These are phyloP conservation scores for Azolla pinnata DNA, from an alignment of 75 land plant species.

Conservation along the genomic window DNA sequence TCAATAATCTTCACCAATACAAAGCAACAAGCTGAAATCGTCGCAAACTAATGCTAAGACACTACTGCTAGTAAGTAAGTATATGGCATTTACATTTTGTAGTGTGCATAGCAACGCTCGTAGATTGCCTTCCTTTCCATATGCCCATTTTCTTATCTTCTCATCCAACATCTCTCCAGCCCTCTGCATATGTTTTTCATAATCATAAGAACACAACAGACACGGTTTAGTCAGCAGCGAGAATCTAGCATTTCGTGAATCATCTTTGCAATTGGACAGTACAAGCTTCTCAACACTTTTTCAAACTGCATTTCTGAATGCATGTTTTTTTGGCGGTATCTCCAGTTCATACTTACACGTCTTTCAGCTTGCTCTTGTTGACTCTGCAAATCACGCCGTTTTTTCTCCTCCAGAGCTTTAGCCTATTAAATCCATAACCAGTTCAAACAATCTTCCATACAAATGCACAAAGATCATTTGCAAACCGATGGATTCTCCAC, in stretches of 20 bases:
- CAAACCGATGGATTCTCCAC: too few relatives aligned
- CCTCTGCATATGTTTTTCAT: background rate
- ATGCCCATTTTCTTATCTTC: constrained; percentile 2
- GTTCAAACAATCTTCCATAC: too few relatives aligned
- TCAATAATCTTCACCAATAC: too few relatives aligned
- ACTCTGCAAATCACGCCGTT: constrained; percentile 67
- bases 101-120: constrained; percentile 1
- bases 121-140: constrained; percentile 6
- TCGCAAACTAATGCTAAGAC: background rate
- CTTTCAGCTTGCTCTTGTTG: constrained; percentile 85
- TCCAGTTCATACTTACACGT: too few relatives aligned
- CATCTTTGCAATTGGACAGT: background rate
- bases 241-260: background rate
- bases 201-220: background rate
- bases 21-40: background rate
- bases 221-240: background rate
- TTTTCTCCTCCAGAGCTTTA: constrained; percentile 90
- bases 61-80: too few relatives aligned
- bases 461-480: too few relatives aligned
- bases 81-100: background rate
- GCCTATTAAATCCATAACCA: constrained; percentile 26
- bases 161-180: constrained; percentile 7
- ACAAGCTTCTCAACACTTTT: background rate
- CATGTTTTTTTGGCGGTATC: too few relatives aligned
- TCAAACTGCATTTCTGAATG: background rate